Conservation (phyloP, 2,329 filamentous ascomycete genomes). For the Fusarium sp. region DNA sequence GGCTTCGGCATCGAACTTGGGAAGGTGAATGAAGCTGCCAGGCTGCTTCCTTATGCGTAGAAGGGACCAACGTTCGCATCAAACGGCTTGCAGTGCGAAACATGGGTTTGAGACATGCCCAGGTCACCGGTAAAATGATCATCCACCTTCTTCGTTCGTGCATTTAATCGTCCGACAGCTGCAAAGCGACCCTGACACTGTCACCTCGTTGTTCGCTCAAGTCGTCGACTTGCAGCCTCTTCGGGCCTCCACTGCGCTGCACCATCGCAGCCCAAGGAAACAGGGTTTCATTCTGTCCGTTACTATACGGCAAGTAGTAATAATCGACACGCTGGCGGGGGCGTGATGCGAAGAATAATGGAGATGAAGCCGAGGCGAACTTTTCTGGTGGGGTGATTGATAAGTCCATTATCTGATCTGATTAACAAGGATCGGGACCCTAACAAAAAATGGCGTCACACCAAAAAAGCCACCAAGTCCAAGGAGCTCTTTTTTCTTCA, state of each 20-base stretch:
- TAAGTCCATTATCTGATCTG: constrained; percentile 40
- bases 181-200: neutral
- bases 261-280: constrained; percentile 9
- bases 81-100: neutral
- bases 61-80: neutral
- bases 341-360: constrained; percentile 2
- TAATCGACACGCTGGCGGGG: constrained; percentile 30
- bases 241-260: neutral
- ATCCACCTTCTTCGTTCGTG: neutral
- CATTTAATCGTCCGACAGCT: constrained; percentile 6
- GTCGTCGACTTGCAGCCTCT: constrained; percentile 18
- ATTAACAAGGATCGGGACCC: constrained; percentile 24
- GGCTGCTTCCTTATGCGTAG: neutral
- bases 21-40: constrained; percentile 9
- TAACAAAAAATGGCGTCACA: constrained; percentile 29
- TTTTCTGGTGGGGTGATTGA: constrained; percentile 39
- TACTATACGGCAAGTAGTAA: constrained; percentile 19
- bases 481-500: neutral
- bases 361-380: constrained; percentile 5
- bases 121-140: constrained; percentile 1
- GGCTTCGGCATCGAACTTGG: constrained; percentile 2
- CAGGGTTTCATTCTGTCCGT: constrained; percentile 6
- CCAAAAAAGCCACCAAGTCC: constrained; percentile 3
- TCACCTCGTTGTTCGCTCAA: neutral
- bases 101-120: neutral